Conservation (phyloP, 495 filamentous ascomycete species). For the Aspergillus mulundensis region DNA sequence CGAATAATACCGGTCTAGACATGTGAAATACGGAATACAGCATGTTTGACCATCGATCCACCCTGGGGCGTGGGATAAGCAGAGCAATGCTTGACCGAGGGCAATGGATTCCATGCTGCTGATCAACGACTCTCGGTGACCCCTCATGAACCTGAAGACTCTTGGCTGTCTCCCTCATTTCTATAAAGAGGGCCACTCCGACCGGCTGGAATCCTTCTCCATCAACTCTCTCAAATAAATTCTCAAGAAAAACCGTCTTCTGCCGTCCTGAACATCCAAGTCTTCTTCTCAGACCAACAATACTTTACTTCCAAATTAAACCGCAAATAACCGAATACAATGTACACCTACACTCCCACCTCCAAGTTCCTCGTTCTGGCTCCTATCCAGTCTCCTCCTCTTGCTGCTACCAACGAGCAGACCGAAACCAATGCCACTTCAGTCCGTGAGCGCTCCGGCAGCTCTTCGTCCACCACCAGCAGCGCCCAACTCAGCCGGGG, state of each 20-base stretch:
- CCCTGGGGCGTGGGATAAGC: slow-evolving; percentile 2
- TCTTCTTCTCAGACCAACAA: neutral
- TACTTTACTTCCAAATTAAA: neutral
- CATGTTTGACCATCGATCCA: slow-evolving; percentile 17
- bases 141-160: slow-evolving; percentile 18
- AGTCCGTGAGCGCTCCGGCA: slow-evolving; percentile 16
- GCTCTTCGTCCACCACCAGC: slow-evolving; percentile 17
- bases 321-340: slow-evolving; percentile 22
- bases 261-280: slow-evolving; percentile 1
- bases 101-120: slow-evolving; percentile 15
- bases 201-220: slow-evolving; percentile 10
- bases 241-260: neutral
- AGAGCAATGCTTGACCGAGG: slow-evolving; percentile 4
- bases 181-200: slow-evolving; percentile 35
- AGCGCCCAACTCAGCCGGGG: neutral
- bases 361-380: slow-evolving; percentile 39
- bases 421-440: slow-evolving; percentile 14
- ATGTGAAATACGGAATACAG: slow-evolving; percentile 22
- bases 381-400: slow-evolving; percentile 35
- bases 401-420: slow-evolving; percentile 25
- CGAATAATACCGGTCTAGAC: slow-evolving; percentile 14
- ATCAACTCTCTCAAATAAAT: slow-evolving; percentile 3
- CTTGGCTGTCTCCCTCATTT: slow-evolving; percentile 18
- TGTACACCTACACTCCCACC: slow-evolving; percentile 37
- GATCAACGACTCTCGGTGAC: slow-evolving; percentile 32